Percentiles rank a stretch among this genome's conserved stretches.
Conservation (phyloP, 148 eudicot genomes). For the Agrostemma githago region DNA sequence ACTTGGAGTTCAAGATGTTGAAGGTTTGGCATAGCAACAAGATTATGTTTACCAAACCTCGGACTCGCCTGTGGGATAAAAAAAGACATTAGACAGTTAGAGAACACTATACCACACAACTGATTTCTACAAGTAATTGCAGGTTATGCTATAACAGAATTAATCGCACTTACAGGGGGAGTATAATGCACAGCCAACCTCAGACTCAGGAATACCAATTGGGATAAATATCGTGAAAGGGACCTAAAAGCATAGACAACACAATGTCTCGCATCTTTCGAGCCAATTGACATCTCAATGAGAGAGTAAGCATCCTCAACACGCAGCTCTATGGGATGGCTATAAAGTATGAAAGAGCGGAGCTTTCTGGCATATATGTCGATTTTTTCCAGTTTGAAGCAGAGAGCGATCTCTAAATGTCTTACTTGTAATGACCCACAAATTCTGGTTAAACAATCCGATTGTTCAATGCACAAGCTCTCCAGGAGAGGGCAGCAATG, state of each 20-base stretch:
- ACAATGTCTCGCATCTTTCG: neutral
- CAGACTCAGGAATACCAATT: constrained; percentile 9
- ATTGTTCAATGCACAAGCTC: neutral
- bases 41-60: neutral
- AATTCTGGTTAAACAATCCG: neutral
- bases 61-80: neutral
- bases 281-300: neutral
- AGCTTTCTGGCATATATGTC: constrained; percentile 11
- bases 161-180: neutral
- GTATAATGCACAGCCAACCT: neutral
- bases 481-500: constrained; percentile 4
- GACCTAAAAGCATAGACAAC: constrained; percentile 1
- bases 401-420: neutral
- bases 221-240: constrained; percentile 9
- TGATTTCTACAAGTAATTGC: neutral
- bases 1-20: constrained; percentile 8
- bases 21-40: constrained; percentile 13
- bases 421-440: neutral
- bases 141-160: neutral
- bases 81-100: neutral
- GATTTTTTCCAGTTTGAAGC: neutral
- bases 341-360: neutral
- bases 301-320: constrained; percentile 7
- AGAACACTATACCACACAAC: no score
- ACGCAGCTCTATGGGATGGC: neutral